A percentile compares a stretch with the other conserved stretches of the same genome.
phyloP scores from a whole-genome alignment of 2,329 filamentous ascomycete genomes.

The Helminthosporium solani region DNA sequence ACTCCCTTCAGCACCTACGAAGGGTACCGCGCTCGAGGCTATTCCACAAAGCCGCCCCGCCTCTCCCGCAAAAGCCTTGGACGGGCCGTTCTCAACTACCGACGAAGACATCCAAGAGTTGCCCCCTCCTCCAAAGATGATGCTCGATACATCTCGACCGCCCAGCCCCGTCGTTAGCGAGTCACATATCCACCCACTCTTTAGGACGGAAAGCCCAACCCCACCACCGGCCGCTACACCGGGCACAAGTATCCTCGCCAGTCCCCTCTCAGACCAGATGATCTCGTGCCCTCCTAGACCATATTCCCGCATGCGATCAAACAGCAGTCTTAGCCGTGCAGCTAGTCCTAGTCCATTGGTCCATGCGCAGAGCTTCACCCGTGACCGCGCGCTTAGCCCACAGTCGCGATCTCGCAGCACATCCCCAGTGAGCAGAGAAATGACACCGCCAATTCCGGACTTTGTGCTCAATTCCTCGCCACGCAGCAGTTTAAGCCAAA shows the following conservation, averaged over 20 bases:
- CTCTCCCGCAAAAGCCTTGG: conserved; percentile 62
- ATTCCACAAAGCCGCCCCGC: conserved; percentile 68
- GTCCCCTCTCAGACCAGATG: conserved; percentile 66
- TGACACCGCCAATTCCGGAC: conserved; percentile 47
- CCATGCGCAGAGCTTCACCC: conserved; percentile 25
- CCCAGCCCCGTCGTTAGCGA: conserved; percentile 53
- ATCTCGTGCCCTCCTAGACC: conserved; percentile 47
- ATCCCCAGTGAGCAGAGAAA: conserved; percentile 39
- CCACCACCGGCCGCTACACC: conserved; percentile 65
- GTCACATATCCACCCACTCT: conserved; percentile 74
- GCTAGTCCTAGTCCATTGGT: conserved; percentile 25
- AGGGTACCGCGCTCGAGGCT: conserved; percentile 63
- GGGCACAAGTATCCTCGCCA: conserved; percentile 69
- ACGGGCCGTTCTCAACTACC: conserved; percentile 47
- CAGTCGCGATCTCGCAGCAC: conserved; percentile 28
- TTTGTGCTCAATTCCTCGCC: conserved; percentile 46
- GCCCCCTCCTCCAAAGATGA: conserved; percentile 35
- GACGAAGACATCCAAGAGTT: conserved; percentile 25
- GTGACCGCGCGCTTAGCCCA: conserved; percentile 23
- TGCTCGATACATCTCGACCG: conserved; percentile 37
- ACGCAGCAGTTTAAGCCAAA: conserved; percentile 39
- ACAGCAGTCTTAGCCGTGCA: conserved; percentile 21
- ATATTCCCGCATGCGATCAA: conserved; percentile 41
- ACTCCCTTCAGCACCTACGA: conserved; percentile 32
- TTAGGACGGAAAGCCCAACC: conserved; percentile 69